Evolutionary conservation across 805 yeast genomes (phyloP), one percentile per base, ranked within the genome.

Genomic region (Debaryomyces hansenii): DNA sequence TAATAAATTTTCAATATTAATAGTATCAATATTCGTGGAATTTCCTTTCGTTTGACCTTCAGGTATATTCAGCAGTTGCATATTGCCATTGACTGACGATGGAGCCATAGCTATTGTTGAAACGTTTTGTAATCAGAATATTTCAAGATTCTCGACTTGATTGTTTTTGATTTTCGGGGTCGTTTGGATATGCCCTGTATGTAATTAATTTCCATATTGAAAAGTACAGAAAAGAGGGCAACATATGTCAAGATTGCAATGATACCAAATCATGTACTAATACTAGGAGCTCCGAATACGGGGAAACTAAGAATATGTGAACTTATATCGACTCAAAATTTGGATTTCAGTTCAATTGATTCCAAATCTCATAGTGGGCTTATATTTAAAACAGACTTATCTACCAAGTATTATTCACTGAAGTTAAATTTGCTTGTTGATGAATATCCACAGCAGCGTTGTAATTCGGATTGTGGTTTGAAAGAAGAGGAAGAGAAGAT

Each of bases 231-330:
- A 9, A 6, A 24, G 2, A 24, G 10, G 27, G 27, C 27, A 7
- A 7, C 27, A 24, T 24, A 24, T 24, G 10, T 24, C 27, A 24
- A 9, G 7, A 9, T 4, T 24, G 15, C 20, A n/a, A 58, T 56
- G 58, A 46, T 59, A 20, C 62, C 64, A 2, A 76, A 75, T 54
- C 74, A 75, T 47, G 68, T 79, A 15, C 59, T 79, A 45, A 53
- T 79, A 4, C 55, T 77, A 12, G 83, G 84, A 1, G 60, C 74
- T 1, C 74, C 77, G 0, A 49, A 60, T 12, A 58, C 72, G 1
- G 78, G 77, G 4, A 77, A 78, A 47, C 39, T 73, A 49, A 54
- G 64, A 32, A 49, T 56, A 5, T 64, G 60, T 2, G 62, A 53
- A 45, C 53, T 49, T 14, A 49, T 77, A 27, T 51, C 69, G 1